A percentile compares a stretch with the other conserved stretches of the same genome.
These are phyloP conservation scores for Cystobasidium ongulense DNA, from an alignment of 768 basidiomycete species.

Conservation along the genomic window DNA sequence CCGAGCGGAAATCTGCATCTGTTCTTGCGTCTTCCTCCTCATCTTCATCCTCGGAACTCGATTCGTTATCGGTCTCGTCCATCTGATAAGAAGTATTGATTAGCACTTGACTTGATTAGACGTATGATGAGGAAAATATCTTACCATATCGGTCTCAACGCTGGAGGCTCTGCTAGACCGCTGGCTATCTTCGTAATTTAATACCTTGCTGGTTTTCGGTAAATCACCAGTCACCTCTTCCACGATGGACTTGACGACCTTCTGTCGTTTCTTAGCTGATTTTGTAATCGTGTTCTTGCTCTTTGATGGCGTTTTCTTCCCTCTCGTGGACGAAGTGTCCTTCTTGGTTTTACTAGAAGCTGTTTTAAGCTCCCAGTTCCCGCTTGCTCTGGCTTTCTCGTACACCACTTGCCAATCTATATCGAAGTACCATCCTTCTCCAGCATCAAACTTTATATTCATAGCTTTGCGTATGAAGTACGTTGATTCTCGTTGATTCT, in stretches of 20 bases:
- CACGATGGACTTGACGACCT: not conserved
- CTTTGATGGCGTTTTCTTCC: constrained; percentile 13
- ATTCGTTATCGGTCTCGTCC: not conserved
- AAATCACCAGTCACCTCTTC: not conserved
- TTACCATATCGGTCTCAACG: constrained; percentile 10
- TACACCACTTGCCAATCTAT: constrained; percentile 30
- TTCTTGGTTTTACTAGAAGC: constrained; percentile 4
- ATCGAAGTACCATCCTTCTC: constrained; percentile 29
- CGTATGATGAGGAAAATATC: not conserved
- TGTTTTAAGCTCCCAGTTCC: constrained; percentile 31
- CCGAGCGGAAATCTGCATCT: not conserved
- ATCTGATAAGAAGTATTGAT: not conserved
- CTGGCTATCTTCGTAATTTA: not conserved
- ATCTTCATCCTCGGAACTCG: constrained; percentile 1
- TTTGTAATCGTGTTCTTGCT: not conserved
- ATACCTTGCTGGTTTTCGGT: not conserved
- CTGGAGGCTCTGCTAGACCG: constrained; percentile 1
- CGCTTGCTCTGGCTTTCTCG: constrained; percentile 10
- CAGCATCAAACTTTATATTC: constrained; percentile 20
- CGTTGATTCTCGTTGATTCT: not conserved
- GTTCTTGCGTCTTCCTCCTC: not conserved
- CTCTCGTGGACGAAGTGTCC: not conserved
- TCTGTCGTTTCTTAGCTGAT: constrained; percentile 1
- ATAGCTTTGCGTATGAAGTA: constrained; percentile 30
- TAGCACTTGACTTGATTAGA: no score